Percentiles rank a stretch among this genome's conserved stretches.
phyloP scores from a whole-genome alignment of 495 filamentous ascomycete species.

The Rhizodiscina lignyota region DNA sequence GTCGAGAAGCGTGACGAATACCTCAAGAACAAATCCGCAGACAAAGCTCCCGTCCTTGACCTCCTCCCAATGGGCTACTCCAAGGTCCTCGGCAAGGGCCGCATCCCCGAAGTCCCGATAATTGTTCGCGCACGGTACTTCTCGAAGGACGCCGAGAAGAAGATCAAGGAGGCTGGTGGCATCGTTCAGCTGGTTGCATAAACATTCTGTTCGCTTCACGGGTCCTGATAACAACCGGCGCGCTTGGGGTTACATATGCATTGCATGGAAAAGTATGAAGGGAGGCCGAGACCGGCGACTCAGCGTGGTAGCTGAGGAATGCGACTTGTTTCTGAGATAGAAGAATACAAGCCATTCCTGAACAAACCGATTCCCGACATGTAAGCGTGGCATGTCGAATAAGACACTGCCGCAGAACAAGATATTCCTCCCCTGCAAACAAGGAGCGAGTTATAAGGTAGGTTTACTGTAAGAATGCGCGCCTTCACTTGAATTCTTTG shows the following conservation, averaged over 20 bases:
- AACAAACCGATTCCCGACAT: slow-evolving; percentile 16
- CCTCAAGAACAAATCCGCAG: slow-evolving; percentile 50
- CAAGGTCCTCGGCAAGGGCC: slow-evolving; percentile 87
- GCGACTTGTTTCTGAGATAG: slow-evolving; percentile 7
- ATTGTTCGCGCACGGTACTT: slow-evolving; percentile 81
- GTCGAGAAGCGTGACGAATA: slow-evolving; percentile 72
- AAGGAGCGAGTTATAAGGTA: no score
- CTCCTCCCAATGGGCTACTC: slow-evolving; percentile 82
- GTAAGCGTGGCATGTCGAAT: no score
- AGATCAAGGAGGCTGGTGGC: slow-evolving; percentile 89
- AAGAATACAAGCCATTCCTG: slow-evolving; percentile 15
- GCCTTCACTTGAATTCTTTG: no score
- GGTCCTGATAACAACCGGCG: neutral
- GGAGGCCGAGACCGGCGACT: slow-evolving; percentile 6
- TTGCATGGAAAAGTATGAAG: neutral
- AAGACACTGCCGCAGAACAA: no score
- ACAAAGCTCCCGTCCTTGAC: slow-evolving; percentile 83
- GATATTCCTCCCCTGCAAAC: no score
- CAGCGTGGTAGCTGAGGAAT: slow-evolving; percentile 22
- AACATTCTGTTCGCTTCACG: slow-evolving; percentile 14
- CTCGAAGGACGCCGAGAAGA: slow-evolving; percentile 76
- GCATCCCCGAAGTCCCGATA: slow-evolving; percentile 68
- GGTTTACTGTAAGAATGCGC: no score
- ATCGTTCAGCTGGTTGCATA: slow-evolving; percentile 85
- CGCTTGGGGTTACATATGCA: no score